Evolutionary conservation across 306 rosid genomes (phyloP), one percentile per base, ranked within the genome.

Genomic region (Gastrolobium bilobum): DNA sequence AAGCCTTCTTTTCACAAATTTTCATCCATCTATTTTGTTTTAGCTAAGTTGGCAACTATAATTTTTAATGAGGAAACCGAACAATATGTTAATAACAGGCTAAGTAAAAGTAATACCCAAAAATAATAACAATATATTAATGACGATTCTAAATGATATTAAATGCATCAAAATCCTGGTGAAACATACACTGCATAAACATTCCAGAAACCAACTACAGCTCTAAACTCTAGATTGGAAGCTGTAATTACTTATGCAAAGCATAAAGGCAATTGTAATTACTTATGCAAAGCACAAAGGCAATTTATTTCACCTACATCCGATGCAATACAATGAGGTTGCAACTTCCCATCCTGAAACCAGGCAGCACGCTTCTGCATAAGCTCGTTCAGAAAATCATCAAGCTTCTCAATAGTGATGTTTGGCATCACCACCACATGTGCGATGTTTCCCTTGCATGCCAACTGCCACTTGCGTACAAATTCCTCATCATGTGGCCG

Each of bases 341-440:
- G 65, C 11, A 0, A 38, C 52, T 74, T 81, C 3, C 86, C 90
- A 59, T 84, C 90, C 70, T 69, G 50, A 53, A 87, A 87, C 90
- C 90, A 87, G 48, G 51, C 2, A 39, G 61, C 77, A 43, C 90
- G 88, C 52, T 81, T 65, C 86, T 78, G 10, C 71, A 78, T 2
- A 43, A 87, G 74, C 88, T 84, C 90, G 29, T 74, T 71, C 56
- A 87, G 82, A 65, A 87, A 87, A 14, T 54, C 76, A 51, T 87
- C 86, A 10, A 87, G 86, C 82, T 84, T 87, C 74, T 84, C 84
- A 58, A 81, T 78, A n/a, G 90, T 87, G 67, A 87, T 80, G 66
- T 84, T 87, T 13, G 90, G 90, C 90, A 87, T 87, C 34, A 87
- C 90, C 54, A 87, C 90, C 34, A 87, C 90, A 84, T 87, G 90